phyloP scores from a whole-genome alignment of 2,329 filamentous ascomycete genomes.

The Neonectria neomacrospora region DNA sequence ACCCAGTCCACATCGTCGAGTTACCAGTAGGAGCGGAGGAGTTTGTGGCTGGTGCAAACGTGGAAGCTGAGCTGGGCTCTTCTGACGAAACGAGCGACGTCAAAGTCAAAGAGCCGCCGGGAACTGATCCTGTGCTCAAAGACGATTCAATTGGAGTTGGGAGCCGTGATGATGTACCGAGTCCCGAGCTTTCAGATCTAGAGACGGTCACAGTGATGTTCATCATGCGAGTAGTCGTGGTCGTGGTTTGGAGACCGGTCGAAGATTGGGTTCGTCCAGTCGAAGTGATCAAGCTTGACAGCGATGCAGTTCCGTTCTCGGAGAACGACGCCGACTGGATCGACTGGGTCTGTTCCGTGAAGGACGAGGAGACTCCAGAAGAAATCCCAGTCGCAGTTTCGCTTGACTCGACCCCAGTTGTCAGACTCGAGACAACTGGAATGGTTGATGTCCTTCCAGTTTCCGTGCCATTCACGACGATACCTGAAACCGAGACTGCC shows the following conservation, averaged over 20 bases:
- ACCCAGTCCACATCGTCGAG: slow-evolving; percentile 2
- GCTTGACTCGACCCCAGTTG: background rate
- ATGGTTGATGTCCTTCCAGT: background rate
- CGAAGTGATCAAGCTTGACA: background rate
- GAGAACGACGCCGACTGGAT: background rate
- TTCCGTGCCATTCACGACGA: background rate
- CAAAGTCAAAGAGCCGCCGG: background rate
- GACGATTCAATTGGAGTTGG: background rate
- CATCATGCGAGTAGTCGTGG: background rate
- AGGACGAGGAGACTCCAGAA: background rate
- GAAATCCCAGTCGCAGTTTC: background rate
- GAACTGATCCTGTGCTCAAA: background rate
- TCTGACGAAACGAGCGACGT: slow-evolving; percentile 14
- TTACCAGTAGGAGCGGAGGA: slow-evolving; percentile 9
- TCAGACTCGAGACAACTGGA: background rate
- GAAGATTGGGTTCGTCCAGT: background rate
- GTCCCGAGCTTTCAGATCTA: background rate
- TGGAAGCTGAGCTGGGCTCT: slow-evolving; percentile 4
- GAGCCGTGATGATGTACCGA: background rate
- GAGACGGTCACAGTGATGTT: slow-evolving; percentile 3
- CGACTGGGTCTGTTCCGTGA: background rate
- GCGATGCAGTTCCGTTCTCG: background rate
- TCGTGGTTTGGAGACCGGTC: background rate
- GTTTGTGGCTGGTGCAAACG: slow-evolving; percentile 18
- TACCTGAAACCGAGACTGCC: background rate